Percentiles rank a stretch among this genome's conserved stretches.
phyloP scores from a whole-genome alignment of 2,329 filamentous ascomycete genomes.

The Chrysoporthe puriensis region DNA sequence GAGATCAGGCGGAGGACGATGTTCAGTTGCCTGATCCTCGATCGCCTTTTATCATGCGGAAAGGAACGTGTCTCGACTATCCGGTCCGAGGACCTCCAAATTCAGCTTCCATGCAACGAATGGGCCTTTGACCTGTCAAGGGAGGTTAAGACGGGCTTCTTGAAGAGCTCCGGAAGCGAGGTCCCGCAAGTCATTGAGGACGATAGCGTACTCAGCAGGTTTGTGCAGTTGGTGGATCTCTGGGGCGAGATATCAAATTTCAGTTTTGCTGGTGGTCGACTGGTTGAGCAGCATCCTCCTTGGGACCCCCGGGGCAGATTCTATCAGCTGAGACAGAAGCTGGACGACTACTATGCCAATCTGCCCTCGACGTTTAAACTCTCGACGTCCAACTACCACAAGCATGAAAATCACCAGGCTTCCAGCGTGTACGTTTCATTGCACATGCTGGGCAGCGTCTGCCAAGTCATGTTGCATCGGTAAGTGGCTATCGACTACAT shows the following conservation, averaged over 20 bases:
- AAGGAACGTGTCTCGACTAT: conserved; percentile 64
- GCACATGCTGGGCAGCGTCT: conserved; percentile 68
- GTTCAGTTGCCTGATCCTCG: conserved; percentile 75
- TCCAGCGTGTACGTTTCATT: conserved; percentile 68
- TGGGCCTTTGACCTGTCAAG: conserved; percentile 65
- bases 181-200: conserved; percentile 38
- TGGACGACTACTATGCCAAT: conserved; percentile 55
- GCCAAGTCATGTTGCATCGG: conserved; percentile 68
- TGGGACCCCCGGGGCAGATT: conserved; percentile 63
- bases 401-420: conserved; percentile 66
- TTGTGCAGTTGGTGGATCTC: conserved; percentile 62
- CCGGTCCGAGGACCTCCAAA: conserved; percentile 60
- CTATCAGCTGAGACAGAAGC: conserved; percentile 52
- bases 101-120: conserved; percentile 71
- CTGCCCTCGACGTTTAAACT: conserved; percentile 62
- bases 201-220: conserved; percentile 55
- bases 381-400: conserved; percentile 64
- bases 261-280: conserved; percentile 56
- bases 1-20: conserved; percentile 72
- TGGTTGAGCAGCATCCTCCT: conserved; percentile 56
- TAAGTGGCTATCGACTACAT: conserved; percentile 5
- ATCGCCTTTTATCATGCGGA: conserved; percentile 69
- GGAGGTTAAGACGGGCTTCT: conserved; percentile 57
- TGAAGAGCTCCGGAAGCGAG: conserved; percentile 37
- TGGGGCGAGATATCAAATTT: conserved; percentile 63